These are phyloP conservation scores for Globisporangium spinosum DNA, from an alignment of 352 stramenopile genomes.

Conservation along the genomic window DNA sequence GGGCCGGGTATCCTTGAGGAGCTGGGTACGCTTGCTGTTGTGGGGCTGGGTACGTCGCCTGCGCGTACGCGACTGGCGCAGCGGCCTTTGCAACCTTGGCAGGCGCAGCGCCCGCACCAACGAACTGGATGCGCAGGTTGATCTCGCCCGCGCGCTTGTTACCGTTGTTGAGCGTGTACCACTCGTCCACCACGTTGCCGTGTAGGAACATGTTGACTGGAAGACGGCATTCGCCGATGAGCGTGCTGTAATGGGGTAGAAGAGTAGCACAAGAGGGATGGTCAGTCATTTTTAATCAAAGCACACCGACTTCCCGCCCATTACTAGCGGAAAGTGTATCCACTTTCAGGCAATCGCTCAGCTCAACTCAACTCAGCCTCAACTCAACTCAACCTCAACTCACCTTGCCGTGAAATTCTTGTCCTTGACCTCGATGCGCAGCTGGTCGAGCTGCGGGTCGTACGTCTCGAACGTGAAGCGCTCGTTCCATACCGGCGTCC, in stretches of 20 bases:
- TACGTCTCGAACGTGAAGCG: constrained; percentile 76
- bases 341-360: neutral
- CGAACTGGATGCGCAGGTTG: constrained; percentile 75
- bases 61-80: neutral
- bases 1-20: neutral
- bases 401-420: constrained; percentile 76
- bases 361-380: neutral
- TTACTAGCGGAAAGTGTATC: neutral
- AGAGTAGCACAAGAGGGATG: neutral
- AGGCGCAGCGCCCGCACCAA: constrained; percentile 7
- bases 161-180: constrained; percentile 76
- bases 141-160: constrained; percentile 62
- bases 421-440: constrained; percentile 79
- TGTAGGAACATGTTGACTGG: constrained; percentile 72
- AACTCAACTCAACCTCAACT: constrained; percentile 7
- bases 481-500: constrained; percentile 78
- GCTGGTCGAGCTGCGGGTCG: constrained; percentile 68
- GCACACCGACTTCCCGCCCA: neutral
- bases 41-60: constrained; percentile 13
- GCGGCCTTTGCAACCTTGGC: neutral
- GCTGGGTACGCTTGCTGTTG: neutral
- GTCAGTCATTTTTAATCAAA: neutral
- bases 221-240: constrained; percentile 73
- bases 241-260: constrained; percentile 24
- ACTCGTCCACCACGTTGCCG: constrained; percentile 69